These are phyloP conservation scores for Kandelia obovata DNA, from an alignment of 345 rosid genomes.

Conservation along the genomic window DNA sequence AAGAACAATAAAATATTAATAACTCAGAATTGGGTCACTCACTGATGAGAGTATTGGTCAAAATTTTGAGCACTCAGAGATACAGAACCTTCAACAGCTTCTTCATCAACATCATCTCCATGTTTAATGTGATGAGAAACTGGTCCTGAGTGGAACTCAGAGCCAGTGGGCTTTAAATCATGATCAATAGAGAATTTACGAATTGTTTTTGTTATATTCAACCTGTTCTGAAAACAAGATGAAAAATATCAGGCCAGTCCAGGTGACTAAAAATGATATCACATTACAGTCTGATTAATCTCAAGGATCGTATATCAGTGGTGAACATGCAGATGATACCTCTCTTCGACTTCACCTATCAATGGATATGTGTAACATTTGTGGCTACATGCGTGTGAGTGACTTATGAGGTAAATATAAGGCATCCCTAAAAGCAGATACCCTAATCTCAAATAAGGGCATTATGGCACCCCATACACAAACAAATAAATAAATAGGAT, in stretches of 20 bases:
- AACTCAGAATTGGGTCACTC: slow-evolving; percentile 36
- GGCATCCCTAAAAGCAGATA: neutral
- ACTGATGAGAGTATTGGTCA: slow-evolving; percentile 70
- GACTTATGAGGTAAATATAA: neutral
- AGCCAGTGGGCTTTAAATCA: slow-evolving; percentile 72
- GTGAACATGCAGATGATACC: neutral
- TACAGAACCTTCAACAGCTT: slow-evolving; percentile 58
- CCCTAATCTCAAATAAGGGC: neutral
- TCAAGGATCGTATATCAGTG: neutral
- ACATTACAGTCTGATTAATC: neutral
- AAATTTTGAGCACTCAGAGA: slow-evolving; percentile 55
- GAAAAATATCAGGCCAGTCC: slow-evolving; percentile 23
- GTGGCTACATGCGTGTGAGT: neutral
- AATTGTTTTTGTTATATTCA: slow-evolving; percentile 91
- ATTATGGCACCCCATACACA: neutral
- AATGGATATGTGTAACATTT: neutral
- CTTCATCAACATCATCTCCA: slow-evolving; percentile 74
- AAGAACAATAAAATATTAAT: slow-evolving; percentile 7
- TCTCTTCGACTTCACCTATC: neutral
- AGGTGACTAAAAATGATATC: neutral
- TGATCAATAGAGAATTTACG: slow-evolving; percentile 87
- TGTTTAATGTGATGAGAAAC: slow-evolving; percentile 57
- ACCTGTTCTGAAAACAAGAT: slow-evolving; percentile 79
- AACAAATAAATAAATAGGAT: neutral
- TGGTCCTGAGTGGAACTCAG: slow-evolving; percentile 77